Base-by-base conservation (phyloP, 352 stramenopile species). In the Phytophthora gonapodyides region DNA sequence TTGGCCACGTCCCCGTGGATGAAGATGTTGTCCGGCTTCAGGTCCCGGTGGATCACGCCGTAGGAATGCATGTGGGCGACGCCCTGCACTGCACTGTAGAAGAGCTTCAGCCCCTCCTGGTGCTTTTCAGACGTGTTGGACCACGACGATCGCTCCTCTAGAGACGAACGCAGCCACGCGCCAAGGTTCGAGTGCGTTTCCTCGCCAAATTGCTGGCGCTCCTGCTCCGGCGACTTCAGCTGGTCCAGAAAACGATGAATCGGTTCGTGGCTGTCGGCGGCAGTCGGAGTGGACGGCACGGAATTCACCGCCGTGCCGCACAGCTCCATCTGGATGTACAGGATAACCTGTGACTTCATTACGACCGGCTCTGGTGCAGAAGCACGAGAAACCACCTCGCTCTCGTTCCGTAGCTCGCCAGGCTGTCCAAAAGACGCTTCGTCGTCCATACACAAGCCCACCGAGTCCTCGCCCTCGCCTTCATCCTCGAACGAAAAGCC, bases 281-380 rank as follows among this genome's bases (percentile, higher is more conserved):
- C 16, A 46, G 56, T 66, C 31, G 47, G 41, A 5, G 61, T 67
- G 21, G 57, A 67, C 41, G 69, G 44, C 27, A 69, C 42, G 10
- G 61, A 59, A 34, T 66, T 56, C 15, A 67, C 59, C 11, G 51
- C 52, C 8, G 67, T 74, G 7, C 82, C 76, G 45, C 78, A 90
- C 16, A 89, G 24, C 54, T 89, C 81, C 80, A 92, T 91, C 59
- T 94, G 84, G 47, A 94, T 94, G 56, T 88, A 94, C 38, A 92
- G 44, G 12, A 80, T 79, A 46, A 88, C 61, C 47, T 82, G 72
- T 0, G 75, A 67, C 34, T 71, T 81, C 40, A 73, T 67, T 11
- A 42, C 50, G 6, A 67, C 61, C 10, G 53, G 57, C 36, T 69
- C 55, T 11, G 19, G 38, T 19, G 42, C 33, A 52, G 11, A n/a